A percentile compares a stretch with the other conserved stretches of the same genome.
Conservation (phyloP, 805 yeast genomes). For the Yarrowia phangngaensis region DNA sequence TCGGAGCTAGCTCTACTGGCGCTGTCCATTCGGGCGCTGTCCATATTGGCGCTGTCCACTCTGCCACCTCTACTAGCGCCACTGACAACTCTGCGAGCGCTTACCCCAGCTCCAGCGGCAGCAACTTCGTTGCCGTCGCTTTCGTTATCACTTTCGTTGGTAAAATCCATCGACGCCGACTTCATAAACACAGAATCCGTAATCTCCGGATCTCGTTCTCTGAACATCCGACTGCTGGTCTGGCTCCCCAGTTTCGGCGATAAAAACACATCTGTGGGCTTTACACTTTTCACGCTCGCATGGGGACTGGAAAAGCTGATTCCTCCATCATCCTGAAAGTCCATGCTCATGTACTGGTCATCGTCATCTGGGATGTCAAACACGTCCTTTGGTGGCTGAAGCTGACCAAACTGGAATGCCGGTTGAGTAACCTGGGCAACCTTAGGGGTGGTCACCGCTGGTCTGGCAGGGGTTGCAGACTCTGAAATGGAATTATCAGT, state of each 20-base stretch:
- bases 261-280: neutral
- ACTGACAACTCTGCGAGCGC: no score
- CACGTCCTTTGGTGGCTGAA: neutral
- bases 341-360: neutral
- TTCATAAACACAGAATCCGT: no score
- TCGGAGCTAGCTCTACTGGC: no score
- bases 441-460: no score
- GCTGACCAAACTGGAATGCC: constrained; percentile 7
- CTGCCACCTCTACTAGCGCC: no score
- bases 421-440: neutral
- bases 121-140: no score
- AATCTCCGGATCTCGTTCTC: no score
- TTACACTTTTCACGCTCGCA: neutral
- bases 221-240: no score
- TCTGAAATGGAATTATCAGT: neutral
- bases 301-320: neutral
- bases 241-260: no score
- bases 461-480: neutral
- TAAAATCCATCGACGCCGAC: constrained; percentile 3
- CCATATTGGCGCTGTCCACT: no score
- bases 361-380: constrained; percentile 13
- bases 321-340: neutral
- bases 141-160: neutral
- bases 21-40: no score
- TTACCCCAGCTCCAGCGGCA: no score